Base-by-base conservation (phyloP, 208 protist genomes). In the Histomonas meleagridis region DNA sequence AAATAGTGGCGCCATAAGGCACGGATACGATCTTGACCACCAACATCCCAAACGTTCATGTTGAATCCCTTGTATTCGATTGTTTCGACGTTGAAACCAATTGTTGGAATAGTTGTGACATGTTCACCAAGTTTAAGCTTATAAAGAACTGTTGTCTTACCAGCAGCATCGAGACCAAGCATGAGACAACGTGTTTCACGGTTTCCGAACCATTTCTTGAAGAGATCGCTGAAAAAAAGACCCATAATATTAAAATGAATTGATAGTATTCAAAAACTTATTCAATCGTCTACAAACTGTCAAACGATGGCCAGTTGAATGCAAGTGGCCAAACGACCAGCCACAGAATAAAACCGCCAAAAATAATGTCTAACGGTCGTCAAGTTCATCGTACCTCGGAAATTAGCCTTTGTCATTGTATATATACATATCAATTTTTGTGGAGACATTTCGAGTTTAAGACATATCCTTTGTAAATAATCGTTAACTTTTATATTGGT, bases 1-100 rank as follows among this genome's bases (percentile, higher is more conserved):
- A 97, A 98, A 94, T 99, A 99, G 93, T 97, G 97, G 43, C 95
- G 94, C 97, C 97, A 99, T 49, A 98, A 95, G 16, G 96, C 96
- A 90, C 97, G 96, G 62, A 98, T 96, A 92, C 97, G 97, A 93
- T 97, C 96, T 95, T 98, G 97, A 76, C 97, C 97, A 93, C 97
- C 97, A 38, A 99, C 96, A 93, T 99, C 98, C 96, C 93, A 91
- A 79, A 92, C 91, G 43, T 97, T 97, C 91, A 99, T 98, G 51
- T 94, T 97, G 60, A 99, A 96, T 90, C 98, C 98, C 92, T 97
- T 97, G 95, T 98, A 99, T 92, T 97, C 93, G 35, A 92, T 78
- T 10, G 97, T 97, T 94, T 98, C 97, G 16, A 98, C 97, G 94
- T 95, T 95, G 93, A 95, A 95, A 55, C 97, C 97, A 92, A 98